Conservation (phyloP, 116 monocot species). For the Posidonia oceanica region DNA sequence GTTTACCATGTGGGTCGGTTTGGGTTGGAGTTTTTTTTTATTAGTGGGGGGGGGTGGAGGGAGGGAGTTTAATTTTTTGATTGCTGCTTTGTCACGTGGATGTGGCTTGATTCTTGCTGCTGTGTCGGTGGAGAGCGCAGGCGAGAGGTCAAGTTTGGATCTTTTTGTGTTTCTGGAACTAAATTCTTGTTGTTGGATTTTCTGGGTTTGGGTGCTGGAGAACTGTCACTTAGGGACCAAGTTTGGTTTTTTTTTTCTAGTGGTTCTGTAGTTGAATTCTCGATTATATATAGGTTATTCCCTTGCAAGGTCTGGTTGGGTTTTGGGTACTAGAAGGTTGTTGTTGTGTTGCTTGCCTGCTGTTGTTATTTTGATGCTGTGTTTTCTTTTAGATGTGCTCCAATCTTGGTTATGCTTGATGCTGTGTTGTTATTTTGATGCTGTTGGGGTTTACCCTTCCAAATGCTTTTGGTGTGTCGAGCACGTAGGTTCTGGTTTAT, state of each 20-base stretch:
- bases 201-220: background rate
- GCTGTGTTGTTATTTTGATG: too few species aligned
- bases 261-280: background rate
- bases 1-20: constrained; percentile 1
- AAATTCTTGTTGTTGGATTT: background rate
- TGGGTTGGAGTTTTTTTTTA: background rate
- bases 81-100: background rate
- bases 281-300: too few species aligned
- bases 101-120: background rate
- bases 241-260: background rate
- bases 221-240: background rate
- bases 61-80: too few species aligned
- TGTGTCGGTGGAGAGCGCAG: background rate
- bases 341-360: too few species aligned
- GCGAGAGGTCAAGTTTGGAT: background rate
- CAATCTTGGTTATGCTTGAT: too few species aligned
- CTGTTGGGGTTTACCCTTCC: too few species aligned
- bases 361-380: too few species aligned
- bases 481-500: too few species aligned
- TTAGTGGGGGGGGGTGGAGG: background rate
- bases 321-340: too few species aligned
- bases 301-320: too few species aligned
- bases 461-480: too few species aligned
- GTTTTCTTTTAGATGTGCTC: too few species aligned
- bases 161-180: background rate